Conservation (phyloP, 805 yeast species). For the Nakazawaea sp. region DNA sequence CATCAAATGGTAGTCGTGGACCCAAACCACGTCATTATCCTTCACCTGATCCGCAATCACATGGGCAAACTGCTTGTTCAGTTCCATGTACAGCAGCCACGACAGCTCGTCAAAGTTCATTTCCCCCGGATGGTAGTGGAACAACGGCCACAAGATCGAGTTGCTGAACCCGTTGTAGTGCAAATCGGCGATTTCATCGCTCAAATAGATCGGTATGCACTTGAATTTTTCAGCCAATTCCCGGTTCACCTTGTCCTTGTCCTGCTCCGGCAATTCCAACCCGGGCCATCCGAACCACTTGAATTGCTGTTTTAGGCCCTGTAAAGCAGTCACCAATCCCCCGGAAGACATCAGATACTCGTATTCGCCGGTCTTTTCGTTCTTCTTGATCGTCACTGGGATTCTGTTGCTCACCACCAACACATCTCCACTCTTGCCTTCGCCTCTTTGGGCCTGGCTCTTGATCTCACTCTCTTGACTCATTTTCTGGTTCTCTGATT, state of each 20-base stretch:
- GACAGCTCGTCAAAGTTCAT: conserved; percentile 96
- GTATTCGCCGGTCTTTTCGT: conserved; percentile 49
- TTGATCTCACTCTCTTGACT: no score
- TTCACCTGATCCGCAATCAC: conserved; percentile 62
- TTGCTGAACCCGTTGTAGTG: conserved; percentile 96
- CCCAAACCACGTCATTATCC: conserved; percentile 92
- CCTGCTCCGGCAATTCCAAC: conserved; percentile 73
- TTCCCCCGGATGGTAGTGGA: conserved; percentile 98
- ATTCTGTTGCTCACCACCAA: conserved; percentile 90
- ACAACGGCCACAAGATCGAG: conserved; percentile 94
- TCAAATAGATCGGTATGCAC: conserved; percentile 83
- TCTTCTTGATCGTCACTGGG: conserved; percentile 84
- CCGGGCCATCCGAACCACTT: conserved; percentile 99
- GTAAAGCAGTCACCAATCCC: conserved; percentile 92
- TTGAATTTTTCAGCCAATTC: conserved; percentile 75
- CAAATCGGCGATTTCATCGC: conserved; percentile 87
- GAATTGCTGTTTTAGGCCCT: conserved; percentile 83
- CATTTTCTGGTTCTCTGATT: no score
- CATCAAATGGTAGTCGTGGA: conserved; percentile 97
- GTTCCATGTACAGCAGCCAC: conserved; percentile 96
- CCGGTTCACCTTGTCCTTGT: conserved; percentile 57
- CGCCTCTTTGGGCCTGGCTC: no score
- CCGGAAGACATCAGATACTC: conserved; percentile 93
- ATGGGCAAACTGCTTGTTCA: conserved; percentile 76
- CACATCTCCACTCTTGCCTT: no score